A percentile compares a stretch with the other conserved stretches of the same genome.
Conservation (phyloP, 768 basidiomycete genomes). For the Termitomyces eurrhizus region DNA sequence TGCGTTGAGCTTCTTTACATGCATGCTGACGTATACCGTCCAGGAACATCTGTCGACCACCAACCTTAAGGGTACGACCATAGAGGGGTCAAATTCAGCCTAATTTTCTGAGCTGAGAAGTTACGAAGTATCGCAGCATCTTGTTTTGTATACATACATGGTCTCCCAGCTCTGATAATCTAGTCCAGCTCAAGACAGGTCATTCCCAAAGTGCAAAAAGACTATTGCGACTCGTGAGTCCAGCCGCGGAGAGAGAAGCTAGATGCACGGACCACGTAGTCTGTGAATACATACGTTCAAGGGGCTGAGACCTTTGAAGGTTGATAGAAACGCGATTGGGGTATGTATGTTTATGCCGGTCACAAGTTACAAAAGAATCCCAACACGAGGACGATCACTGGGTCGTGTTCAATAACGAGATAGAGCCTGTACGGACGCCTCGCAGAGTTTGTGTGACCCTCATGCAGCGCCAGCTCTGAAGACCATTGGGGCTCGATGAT, state of each 20-base stretch:
- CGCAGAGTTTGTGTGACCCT: not conserved
- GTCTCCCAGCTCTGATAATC: no score
- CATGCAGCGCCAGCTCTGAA: not conserved
- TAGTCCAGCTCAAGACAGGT: not conserved
- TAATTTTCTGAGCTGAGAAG: not conserved
- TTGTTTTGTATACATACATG: not conserved
- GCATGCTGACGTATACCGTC: not conserved
- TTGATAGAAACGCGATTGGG: slow-evolving; percentile 1
- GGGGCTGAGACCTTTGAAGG: not conserved
- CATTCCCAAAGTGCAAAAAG: not conserved
- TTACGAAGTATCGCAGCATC: no score
- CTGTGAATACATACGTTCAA: not conserved
- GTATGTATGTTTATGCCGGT: slow-evolving; percentile 2
- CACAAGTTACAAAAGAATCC: slow-evolving; percentile 3
- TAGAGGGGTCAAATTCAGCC: not conserved
- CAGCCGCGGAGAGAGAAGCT: not conserved
- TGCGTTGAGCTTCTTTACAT: slow-evolving; percentile 1
- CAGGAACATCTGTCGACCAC: not conserved
- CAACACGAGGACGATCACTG: slow-evolving; percentile 1
- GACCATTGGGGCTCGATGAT: not conserved
- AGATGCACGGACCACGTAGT: not conserved
- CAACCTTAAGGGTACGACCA: not conserved
- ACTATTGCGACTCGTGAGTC: not conserved
- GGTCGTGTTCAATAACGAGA: not conserved
- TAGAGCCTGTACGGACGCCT: not conserved